Conservation (phyloP, 495 filamentous ascomycete species). For the Neurospora sp. region DNA sequence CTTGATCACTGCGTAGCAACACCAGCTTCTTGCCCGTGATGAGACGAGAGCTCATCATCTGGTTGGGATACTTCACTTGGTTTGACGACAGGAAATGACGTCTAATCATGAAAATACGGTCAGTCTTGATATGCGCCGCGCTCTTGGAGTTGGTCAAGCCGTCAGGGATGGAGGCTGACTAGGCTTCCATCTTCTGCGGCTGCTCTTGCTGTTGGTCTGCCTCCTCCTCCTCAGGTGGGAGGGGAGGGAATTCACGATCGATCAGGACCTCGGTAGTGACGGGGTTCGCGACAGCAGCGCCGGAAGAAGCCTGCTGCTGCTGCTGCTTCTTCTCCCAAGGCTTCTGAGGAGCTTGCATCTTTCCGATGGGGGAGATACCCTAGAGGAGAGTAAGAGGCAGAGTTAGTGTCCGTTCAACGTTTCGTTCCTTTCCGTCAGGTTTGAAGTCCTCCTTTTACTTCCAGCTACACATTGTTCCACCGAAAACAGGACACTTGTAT, state of each 20-base stretch:
- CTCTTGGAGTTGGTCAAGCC: background rate
- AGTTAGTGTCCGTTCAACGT: background rate
- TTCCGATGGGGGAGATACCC: slow-evolving; percentile 23
- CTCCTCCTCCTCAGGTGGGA: background rate
- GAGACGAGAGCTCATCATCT: background rate
- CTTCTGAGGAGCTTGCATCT: slow-evolving; percentile 24
- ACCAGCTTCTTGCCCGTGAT: background rate
- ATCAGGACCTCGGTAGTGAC: slow-evolving; percentile 5
- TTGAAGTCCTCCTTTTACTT: background rate
- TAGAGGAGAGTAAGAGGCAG: background rate
- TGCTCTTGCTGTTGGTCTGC: background rate
- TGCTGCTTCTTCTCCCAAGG: slow-evolving; percentile 26
- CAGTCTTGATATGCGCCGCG: background rate
- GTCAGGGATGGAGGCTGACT: background rate
- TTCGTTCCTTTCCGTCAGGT: background rate
- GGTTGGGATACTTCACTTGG: background rate
- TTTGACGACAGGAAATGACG: background rate
- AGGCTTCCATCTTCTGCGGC: background rate
- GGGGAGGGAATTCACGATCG: slow-evolving; percentile 19
- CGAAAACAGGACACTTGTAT: background rate
- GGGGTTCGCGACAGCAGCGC: background rate
- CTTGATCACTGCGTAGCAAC: background rate
- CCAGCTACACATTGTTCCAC: background rate
- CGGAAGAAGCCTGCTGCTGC: background rate
- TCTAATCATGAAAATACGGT: background rate